Conservation (phyloP, 805 yeast species). For the Wickerhamomyces pijperi region DNA sequence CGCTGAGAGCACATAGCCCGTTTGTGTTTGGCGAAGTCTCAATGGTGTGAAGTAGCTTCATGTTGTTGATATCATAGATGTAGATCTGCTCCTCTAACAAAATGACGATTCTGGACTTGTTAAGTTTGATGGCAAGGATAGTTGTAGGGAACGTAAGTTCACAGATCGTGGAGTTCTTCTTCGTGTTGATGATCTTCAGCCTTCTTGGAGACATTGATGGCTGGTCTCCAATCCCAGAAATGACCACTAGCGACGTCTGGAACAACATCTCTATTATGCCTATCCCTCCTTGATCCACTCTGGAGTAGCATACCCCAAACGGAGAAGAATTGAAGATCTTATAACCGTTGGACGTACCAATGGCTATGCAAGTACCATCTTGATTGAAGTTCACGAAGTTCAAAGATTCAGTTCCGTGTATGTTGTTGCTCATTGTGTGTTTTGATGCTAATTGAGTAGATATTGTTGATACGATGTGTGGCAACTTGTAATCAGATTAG, state of each 20-base stretch:
- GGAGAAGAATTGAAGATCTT: constrained; percentile 64
- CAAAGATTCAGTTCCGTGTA: constrained; percentile 14
- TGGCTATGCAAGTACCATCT: constrained; percentile 59
- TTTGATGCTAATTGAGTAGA: neutral
- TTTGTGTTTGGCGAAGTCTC: constrained; percentile 35
- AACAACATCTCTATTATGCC: constrained; percentile 72
- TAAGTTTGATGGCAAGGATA: constrained; percentile 50
- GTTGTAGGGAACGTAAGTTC: constrained; percentile 60
- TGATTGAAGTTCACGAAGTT: constrained; percentile 62
- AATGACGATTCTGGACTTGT: constrained; percentile 53
- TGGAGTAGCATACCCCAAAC: constrained; percentile 38
- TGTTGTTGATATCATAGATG: constrained; percentile 62
- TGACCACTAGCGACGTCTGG: constrained; percentile 56
- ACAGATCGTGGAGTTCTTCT: constrained; percentile 47
- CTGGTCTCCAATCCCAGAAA: constrained; percentile 65
- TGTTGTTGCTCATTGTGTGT: neutral
- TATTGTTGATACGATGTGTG: too few species aligned
- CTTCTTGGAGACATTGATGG: constrained; percentile 67
- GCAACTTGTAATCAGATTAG: too few species aligned
- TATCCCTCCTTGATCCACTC: constrained; percentile 35
- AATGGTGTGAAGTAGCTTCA: constrained; percentile 48
- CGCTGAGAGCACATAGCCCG: constrained; percentile 56
- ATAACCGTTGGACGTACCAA: constrained; percentile 54
- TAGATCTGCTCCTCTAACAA: constrained; percentile 54
- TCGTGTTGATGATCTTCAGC: constrained; percentile 74